Conservation (phyloP, 305 asterid species). For the Lippia alba region DNA sequence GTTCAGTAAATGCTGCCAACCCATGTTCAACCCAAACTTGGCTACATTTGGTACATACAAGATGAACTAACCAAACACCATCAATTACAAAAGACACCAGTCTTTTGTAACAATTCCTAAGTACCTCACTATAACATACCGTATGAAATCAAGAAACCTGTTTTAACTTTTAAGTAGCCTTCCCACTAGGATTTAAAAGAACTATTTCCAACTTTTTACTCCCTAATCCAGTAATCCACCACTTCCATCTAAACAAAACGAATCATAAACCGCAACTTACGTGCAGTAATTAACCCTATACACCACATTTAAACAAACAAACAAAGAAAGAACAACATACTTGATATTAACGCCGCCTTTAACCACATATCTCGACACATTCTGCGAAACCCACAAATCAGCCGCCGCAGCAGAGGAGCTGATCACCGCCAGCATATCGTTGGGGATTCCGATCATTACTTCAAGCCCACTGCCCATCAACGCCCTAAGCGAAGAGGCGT, state of each 20-base stretch:
- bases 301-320: not conserved
- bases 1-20: not conserved
- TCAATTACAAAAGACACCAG: constrained; percentile 11
- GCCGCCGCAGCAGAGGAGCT: constrained; percentile 60
- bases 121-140: constrained; percentile 12
- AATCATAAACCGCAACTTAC: not conserved
- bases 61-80: not conserved
- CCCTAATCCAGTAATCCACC: constrained; percentile 6
- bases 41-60: not conserved
- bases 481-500: constrained; percentile 57
- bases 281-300: not conserved
- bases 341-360: constrained; percentile 80
- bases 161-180: not conserved
- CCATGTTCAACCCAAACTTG: constrained; percentile 8
- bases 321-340: constrained; percentile 39
- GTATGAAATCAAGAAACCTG: constrained; percentile 2
- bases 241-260: constrained; percentile 5
- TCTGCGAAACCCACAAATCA: constrained; percentile 79
- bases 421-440: constrained; percentile 65
- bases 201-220: not conserved
- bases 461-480: constrained; percentile 80
- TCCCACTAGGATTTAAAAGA: constrained; percentile 10
- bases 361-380: constrained; percentile 70
- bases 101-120: constrained; percentile 3
- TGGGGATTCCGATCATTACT: constrained; percentile 89